These are phyloP conservation scores for Suillus tomentosus DNA, from an alignment of 768 basidiomycete species.

Conservation along the genomic window DNA sequence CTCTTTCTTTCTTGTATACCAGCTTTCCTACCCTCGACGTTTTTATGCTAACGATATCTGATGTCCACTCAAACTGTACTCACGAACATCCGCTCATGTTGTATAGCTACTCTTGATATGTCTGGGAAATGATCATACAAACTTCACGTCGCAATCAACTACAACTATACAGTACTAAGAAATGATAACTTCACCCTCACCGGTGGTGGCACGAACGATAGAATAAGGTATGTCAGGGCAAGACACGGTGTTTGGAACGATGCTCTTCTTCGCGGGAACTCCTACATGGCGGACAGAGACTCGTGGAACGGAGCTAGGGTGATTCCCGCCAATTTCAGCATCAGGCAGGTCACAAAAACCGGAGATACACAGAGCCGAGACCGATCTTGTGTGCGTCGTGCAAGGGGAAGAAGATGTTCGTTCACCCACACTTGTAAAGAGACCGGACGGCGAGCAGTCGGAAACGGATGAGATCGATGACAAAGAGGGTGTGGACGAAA, in stretches of 20 bases:
- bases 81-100: not conserved
- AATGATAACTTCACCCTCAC: not conserved
- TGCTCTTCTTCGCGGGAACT: not conserved
- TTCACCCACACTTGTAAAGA: not conserved
- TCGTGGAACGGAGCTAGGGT: not conserved
- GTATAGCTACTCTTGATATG: not conserved
- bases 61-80: not conserved
- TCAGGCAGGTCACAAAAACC: not conserved
- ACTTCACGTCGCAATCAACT: not conserved
- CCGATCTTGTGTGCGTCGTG: not conserved
- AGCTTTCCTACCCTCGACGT: not conserved
- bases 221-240: not conserved
- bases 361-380: not conserved
- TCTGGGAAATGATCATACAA: not conserved
- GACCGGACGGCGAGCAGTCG: not conserved
- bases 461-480: not conserved
- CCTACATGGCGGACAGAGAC: not conserved
- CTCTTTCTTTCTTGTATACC: not conserved
- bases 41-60: not conserved
- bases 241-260: not conserved
- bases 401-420: not conserved
- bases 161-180: not conserved
- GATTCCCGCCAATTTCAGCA: too few relatives aligned
- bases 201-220: not conserved
- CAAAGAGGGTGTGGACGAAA: not conserved